Percentiles rank a stretch among this genome's conserved stretches.
Conservation (phyloP, 768 basidiomycete genomes). For the Pleurotus ostreatus region DNA sequence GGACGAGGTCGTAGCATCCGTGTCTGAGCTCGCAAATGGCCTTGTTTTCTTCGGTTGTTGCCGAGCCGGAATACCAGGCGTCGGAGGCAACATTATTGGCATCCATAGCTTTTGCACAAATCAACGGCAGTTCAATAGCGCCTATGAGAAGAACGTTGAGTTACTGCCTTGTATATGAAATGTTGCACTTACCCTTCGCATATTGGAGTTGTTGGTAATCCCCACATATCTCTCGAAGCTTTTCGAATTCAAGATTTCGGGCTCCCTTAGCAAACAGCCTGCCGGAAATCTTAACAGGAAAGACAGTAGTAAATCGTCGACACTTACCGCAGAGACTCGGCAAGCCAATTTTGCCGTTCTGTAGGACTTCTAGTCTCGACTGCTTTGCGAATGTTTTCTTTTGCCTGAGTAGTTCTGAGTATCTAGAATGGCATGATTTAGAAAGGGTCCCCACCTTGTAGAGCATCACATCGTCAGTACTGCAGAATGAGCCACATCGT, state of each 20-base stretch:
- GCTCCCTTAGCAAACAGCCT: conserved; percentile 90
- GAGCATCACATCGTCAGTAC: conserved; percentile 95
- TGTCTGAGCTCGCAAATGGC: conserved; percentile 57
- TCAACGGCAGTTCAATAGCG: conserved; percentile 79
- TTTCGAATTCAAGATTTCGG: conserved; percentile 76
- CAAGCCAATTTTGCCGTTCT: conserved; percentile 76
- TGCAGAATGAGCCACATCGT: conserved; percentile 96
- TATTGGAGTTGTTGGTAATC: conserved; percentile 86
- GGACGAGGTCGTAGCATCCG: conserved; percentile 77
- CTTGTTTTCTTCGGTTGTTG: conserved; percentile 53
- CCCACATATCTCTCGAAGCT: conserved; percentile 80
- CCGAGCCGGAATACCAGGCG: conserved; percentile 66
- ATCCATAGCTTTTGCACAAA: conserved; percentile 79
- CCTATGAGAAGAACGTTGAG: conserved; percentile 37
- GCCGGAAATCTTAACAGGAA: conserved; percentile 2
- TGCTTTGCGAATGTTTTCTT: conserved; percentile 90
- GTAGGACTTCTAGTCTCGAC: conserved; percentile 70
- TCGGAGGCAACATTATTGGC: conserved; percentile 69
- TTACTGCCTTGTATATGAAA: background rate
- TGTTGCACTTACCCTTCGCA: conserved; percentile 56
- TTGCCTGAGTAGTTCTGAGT: conserved; percentile 51
- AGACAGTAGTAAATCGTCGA: background rate
- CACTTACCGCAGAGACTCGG: conserved; percentile 82
- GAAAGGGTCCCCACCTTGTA: conserved; percentile 67
- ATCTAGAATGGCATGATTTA: background rate